Base-by-base conservation (phyloP, 345 rosid species). In the Brassica juncea region DNA sequence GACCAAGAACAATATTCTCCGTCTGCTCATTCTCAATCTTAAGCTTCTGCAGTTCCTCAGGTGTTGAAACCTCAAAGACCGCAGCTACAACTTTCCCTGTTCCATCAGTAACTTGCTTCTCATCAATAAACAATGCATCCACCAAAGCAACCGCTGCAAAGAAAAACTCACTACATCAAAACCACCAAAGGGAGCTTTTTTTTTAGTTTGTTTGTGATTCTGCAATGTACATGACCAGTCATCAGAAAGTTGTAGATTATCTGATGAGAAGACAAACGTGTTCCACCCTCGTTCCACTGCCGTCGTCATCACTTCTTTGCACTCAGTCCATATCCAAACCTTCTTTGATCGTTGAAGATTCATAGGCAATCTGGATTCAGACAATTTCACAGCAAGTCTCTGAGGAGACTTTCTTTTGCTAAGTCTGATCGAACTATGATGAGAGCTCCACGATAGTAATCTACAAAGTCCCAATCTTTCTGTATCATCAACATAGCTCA, bases 251-350 rank as follows among this genome's bases (percentile, higher is more conserved):
- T 85, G 54, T 54, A 72, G 84, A 77, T 73, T 80, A 30, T 81
- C 59, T 9, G 86, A 74, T 32, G 84, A 64, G 86, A 89, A 92
- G 47, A 92, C 1, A 84, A 94, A 88, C n/a, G 93, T 92, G 82
- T 84, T 92, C 97, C 97, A 94, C 1, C 97, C 98, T 73, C 97
- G 86, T 84, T 92, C 97, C 4, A 94, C 97, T 7, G 97, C 90
- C 77, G 86, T 84, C 10, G 92, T 87, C 94, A 92, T 91, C 3
- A 91, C 94, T 31, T 87, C 85, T 84, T 90, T 89, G 79, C 76
- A 86, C 80, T 88, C 84, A 8, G 90, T 94, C 93, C 94, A 92
- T 65, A 92, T 79, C 97, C 97, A 94, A 28, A 92, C 92, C 78
- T 77, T 82, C 90, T 94, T 91, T 23, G 87, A 72, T 49, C 66